These are phyloP conservation scores for Tagetes patula DNA, from an alignment of 129 eudicot species.

Conservation along the genomic window DNA sequence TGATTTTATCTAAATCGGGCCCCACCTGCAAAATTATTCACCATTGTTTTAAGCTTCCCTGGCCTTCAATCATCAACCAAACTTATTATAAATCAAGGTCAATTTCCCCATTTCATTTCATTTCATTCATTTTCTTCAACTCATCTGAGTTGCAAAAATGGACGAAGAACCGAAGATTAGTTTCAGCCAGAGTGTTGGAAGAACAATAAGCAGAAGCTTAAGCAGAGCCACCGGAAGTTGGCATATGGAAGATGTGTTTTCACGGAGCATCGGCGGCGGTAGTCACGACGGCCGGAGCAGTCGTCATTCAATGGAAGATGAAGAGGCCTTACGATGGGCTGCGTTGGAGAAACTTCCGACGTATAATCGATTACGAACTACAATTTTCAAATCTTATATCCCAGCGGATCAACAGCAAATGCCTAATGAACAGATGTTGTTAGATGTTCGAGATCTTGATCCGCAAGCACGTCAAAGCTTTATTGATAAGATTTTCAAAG, in stretches of 20 bases:
- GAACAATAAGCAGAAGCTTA: slow-evolving; percentile 24
- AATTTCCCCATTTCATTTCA: no score
- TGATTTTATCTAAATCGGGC: no score
- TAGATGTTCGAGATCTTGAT: slow-evolving; percentile 55
- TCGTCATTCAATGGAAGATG: slow-evolving; percentile 47
- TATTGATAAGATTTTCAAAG: slow-evolving; percentile 56
- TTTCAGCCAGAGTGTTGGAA: slow-evolving; percentile 18
- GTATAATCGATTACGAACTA: slow-evolving; percentile 62
- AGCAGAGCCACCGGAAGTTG: slow-evolving; percentile 31
- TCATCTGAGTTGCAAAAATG: slow-evolving; percentile 1
- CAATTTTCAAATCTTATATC: slow-evolving; percentile 45
- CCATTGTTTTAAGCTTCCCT: no score
- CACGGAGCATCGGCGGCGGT: slow-evolving; percentile 25
- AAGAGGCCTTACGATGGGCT: slow-evolving; percentile 65
- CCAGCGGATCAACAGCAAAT: slow-evolving; percentile 24
- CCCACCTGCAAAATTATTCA: no score
- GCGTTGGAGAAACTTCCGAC: slow-evolving; percentile 61
- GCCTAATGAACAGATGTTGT: slow-evolving; percentile 31
- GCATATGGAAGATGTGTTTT: slow-evolving; percentile 34
- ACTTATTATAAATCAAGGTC: no score
- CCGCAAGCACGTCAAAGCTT: slow-evolving; percentile 54
- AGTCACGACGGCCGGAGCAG: slow-evolving; percentile 40
- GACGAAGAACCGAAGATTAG: slow-evolving; percentile 30
- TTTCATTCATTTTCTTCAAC: no score
- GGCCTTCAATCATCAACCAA: no score